Conservation (phyloP, 2,329 filamentous ascomycete species). For the Fusarium sambucinum region DNA sequence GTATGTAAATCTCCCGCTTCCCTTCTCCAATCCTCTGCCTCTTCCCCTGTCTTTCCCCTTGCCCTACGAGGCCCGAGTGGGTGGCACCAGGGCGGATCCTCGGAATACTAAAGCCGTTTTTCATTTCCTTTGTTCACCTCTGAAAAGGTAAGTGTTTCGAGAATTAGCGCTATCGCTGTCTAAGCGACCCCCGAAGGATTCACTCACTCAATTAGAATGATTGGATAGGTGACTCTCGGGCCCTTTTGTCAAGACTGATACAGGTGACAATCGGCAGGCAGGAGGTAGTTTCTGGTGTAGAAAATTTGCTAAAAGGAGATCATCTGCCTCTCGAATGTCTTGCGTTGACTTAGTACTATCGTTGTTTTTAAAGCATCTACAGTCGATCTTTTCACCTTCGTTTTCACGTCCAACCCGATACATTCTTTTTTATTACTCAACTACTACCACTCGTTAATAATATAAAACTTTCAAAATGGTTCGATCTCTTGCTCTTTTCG, state of each 20-base stretch:
- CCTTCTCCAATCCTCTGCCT: slow-evolving; percentile 8
- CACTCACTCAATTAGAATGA: slow-evolving; percentile 16
- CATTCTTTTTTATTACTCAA: slow-evolving; percentile 36
- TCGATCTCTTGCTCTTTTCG: slow-evolving; percentile 46
- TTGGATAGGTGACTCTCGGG: background rate
- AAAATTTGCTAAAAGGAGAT: slow-evolving; percentile 15
- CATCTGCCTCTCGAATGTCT: background rate
- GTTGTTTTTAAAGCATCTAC: slow-evolving; percentile 1
- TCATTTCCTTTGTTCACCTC: slow-evolving; percentile 25
- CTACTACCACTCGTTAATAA: slow-evolving; percentile 14
- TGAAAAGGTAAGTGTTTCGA: slow-evolving; percentile 26
- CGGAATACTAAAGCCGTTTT: slow-evolving; percentile 14
- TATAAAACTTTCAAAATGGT: slow-evolving; percentile 38
- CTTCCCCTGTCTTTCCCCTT: background rate
- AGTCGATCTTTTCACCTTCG: slow-evolving; percentile 2
- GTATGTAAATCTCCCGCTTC: slow-evolving; percentile 1
- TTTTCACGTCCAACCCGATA: slow-evolving; percentile 24
- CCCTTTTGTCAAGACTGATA: background rate
- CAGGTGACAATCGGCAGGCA: background rate
- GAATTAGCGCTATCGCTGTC: slow-evolving; percentile 19
- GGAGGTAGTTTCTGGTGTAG: background rate
- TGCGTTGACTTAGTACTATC: background rate
- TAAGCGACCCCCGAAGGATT: slow-evolving; percentile 34
- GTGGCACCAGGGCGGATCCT: slow-evolving; percentile 16
- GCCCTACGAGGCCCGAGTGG: slow-evolving; percentile 11